Base-by-base conservation (phyloP, 1,284 basidiomycete species). In the Leccinum angustisporum region DNA sequence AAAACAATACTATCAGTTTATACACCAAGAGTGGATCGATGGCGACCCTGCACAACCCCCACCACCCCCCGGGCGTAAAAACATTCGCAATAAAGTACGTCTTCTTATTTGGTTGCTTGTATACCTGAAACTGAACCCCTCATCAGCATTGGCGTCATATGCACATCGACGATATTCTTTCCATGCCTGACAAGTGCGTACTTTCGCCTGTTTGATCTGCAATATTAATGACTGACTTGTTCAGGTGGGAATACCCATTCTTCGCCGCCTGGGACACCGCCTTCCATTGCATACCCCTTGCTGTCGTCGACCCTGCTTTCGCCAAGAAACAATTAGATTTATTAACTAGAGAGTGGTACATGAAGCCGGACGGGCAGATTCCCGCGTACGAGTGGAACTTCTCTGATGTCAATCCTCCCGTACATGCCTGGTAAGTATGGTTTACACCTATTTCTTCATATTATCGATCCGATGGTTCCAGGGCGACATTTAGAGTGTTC, bases 341-440 rank as follows among this genome's bases (percentile, higher is more conserved):
- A 61, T 85, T 99, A 71, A 98, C 97, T 2, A 86, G 97, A 61
- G 97, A 99, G 76, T 99, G 97, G 97, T 99, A 99, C 79, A 92
- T 93, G 90, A 97, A 97, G 77, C 97, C 97, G 1, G 97, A 98
- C 74, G 97, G 97, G 48, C 95, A 97, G 68, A 90, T 99, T 56
- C 97, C 97, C 5, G 97, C 97, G 0, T 99, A 99, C 75, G 97
- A 99, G 76, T 99, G 97, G 97, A 98, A 98, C 76, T 98, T 97
- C 70, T 86, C 89, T 61, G 96, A 98, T 72, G 95, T 98, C 66
- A 97, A 98, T 77, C 96, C 96, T 25, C 96, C 96, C 14, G 97
- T 98, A 5, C 96, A 98, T 77, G 95, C 96, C 13, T 98, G 97
- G 95, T 88, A 65, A 62, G 71, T 64, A 40, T 51, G 21, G 21